Conservation (phyloP, 2,329 filamentous ascomycete genomes). For the Penicillium italicum region DNA sequence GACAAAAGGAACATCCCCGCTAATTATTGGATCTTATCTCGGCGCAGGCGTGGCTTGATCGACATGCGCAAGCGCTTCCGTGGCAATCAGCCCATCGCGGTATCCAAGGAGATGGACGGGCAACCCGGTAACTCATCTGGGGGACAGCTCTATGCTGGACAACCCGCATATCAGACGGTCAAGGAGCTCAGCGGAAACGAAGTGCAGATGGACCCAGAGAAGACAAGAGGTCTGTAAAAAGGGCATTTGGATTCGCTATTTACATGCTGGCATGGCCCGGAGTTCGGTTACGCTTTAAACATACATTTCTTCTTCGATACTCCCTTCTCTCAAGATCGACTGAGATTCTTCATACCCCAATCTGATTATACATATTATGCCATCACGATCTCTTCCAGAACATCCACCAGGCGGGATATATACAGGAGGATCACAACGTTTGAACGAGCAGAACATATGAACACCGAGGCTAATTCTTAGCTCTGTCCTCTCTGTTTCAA, state of each 20-base stretch:
- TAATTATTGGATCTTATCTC: slow-evolving; percentile 1
- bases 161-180: slow-evolving; percentile 64
- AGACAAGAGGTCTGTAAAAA: slow-evolving; percentile 44
- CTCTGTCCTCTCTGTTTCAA: no score
- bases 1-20: background rate
- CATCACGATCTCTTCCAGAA: slow-evolving; percentile 27
- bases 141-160: slow-evolving; percentile 76
- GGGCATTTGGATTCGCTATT: slow-evolving; percentile 12
- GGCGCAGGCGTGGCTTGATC: slow-evolving; percentile 69
- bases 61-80: slow-evolving; percentile 99
- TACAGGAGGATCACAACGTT: background rate
- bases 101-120: slow-evolving; percentile 61
- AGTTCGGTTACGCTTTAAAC: slow-evolving; percentile 17
- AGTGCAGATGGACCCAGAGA: slow-evolving; percentile 47
- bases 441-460: background rate
- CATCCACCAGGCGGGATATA: slow-evolving; percentile 24
- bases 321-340: background rate
- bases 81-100: slow-evolving; percentile 80
- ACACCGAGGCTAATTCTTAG: background rate
- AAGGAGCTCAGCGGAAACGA: slow-evolving; percentile 67
- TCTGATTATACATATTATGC: slow-evolving; percentile 3
- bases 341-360: slow-evolving; percentile 2
- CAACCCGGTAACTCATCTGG: slow-evolving; percentile 36
- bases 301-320: slow-evolving; percentile 3
- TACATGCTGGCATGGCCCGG: slow-evolving; percentile 26